phyloP scores from a whole-genome alignment of 768 basidiomycete species.

The Termitomyces sp. region DNA sequence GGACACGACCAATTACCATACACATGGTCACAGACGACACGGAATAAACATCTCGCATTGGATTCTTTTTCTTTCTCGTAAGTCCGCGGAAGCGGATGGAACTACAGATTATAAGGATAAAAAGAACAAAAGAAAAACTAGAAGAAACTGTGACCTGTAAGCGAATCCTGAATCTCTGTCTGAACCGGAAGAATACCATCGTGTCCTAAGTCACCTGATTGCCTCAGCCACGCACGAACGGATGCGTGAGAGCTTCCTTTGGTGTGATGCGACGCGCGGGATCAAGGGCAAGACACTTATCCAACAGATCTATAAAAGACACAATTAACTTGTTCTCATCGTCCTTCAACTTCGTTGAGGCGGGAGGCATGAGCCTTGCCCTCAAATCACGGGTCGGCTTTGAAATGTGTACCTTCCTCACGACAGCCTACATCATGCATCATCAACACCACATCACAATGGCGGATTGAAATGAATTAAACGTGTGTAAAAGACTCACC shows the following conservation, averaged over 20 bases:
- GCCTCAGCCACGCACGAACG: slow-evolving; percentile 62
- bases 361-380: slow-evolving; percentile 74
- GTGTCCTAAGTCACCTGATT: neutral
- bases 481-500: slow-evolving; percentile 42
- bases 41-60: neutral
- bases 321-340: slow-evolving; percentile 79
- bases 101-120: slow-evolving; percentile 1
- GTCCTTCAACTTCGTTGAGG: slow-evolving; percentile 75
- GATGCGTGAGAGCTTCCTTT: slow-evolving; percentile 81
- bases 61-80: neutral
- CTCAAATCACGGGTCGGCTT: slow-evolving; percentile 81
- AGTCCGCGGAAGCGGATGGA: neutral
- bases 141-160: neutral
- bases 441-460: slow-evolving; percentile 12
- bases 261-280: slow-evolving; percentile 84
- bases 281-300: slow-evolving; percentile 86
- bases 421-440: slow-evolving; percentile 52
- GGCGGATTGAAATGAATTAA: neutral
- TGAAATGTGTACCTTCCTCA: slow-evolving; percentile 75
- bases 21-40: neutral
- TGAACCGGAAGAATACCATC: neutral
- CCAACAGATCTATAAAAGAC: slow-evolving; percentile 85
- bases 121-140: neutral
- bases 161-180: neutral
- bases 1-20: neutral